Conservation (phyloP, 148 eudicot species). For the Camellia lanceoleosa region DNA sequence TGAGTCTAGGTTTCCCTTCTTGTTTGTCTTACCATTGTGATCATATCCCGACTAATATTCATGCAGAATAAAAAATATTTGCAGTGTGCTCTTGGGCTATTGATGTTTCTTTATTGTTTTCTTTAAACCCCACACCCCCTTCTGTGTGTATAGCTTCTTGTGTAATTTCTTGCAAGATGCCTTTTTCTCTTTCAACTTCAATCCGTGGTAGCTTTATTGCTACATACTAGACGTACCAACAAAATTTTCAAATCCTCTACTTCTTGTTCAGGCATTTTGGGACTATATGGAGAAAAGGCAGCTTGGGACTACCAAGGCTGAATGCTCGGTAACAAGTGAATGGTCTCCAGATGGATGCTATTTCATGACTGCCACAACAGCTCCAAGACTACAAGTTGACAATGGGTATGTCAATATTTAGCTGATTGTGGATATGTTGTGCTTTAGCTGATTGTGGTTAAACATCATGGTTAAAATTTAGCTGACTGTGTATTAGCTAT, state of each 20-base stretch:
- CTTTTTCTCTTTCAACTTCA: not conserved
- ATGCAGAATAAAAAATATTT: too few relatives aligned
- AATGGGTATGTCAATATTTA: constrained; percentile 62
- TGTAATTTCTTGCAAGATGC: not conserved
- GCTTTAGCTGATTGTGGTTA: not conserved
- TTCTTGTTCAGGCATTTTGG: constrained; percentile 80
- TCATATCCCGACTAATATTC: too few relatives aligned
- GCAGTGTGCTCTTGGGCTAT: too few relatives aligned
- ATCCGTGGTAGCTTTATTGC: not conserved
- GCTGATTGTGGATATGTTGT: constrained; percentile 1
- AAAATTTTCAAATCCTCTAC: not conserved
- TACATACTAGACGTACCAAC: not conserved
- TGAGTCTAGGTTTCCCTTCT: not conserved
- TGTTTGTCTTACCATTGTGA: not conserved
- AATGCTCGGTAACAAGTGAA: constrained; percentile 91
- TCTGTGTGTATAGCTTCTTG: not conserved
- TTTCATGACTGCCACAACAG: constrained; percentile 95
- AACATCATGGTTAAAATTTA: not conserved
- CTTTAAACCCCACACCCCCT: not conserved
- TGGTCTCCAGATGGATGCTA: constrained; percentile 96
- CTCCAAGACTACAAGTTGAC: constrained; percentile 95
- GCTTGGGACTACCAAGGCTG: constrained; percentile 81
- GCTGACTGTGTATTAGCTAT: not conserved
- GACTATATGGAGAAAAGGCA: constrained; percentile 81
- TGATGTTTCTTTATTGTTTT: too few relatives aligned